Evolutionary conservation across 2,329 filamentous ascomycete species (phyloP).

Genomic region (Aspergillus aculeatinus): DNA sequence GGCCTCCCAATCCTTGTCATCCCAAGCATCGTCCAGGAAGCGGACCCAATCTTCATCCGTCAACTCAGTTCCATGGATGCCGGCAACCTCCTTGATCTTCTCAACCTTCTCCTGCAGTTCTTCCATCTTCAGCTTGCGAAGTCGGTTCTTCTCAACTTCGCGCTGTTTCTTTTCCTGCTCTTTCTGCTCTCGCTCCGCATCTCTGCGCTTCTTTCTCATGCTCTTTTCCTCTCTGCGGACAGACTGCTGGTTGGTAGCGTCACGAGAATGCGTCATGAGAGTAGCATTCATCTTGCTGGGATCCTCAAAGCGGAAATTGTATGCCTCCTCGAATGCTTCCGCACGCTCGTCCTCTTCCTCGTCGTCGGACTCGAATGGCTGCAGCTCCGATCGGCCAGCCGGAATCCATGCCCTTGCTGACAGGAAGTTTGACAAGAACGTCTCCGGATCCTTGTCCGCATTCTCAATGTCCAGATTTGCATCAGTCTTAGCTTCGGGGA

Average conservation of each 20-base stretch:
- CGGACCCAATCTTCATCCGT: conserved; percentile 79
- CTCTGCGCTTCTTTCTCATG: conserved; percentile 73
- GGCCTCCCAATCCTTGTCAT: conserved; percentile 83
- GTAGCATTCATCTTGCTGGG: conserved; percentile 84
- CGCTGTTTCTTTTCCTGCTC: conserved; percentile 75
- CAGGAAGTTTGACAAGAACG: conserved; percentile 93
- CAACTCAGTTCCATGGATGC: conserved; percentile 65
- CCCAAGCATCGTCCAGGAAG: conserved; percentile 84
- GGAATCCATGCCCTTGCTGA: conserved; percentile 86
- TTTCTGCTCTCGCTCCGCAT: conserved; percentile 72
- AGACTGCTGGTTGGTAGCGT: conserved; percentile 75
- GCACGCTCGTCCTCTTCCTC: conserved; percentile 71
- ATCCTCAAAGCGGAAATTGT: conserved; percentile 95
- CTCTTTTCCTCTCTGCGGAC: conserved; percentile 81
- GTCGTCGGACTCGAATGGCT: conserved; percentile 90
- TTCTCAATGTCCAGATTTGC: conserved; percentile 66
- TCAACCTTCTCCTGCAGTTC: conserved; percentile 83
- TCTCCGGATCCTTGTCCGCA: conserved; percentile 86
- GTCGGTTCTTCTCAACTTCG: conserved; percentile 75
- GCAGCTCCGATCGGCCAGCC: conserved; percentile 63
- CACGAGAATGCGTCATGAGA: conserved; percentile 84
- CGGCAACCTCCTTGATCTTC: conserved; percentile 86
- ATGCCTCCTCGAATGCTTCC: conserved; percentile 86
- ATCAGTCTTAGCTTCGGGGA: conserved; percentile 41
- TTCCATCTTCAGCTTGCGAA: conserved; percentile 86